phyloP scores from a whole-genome alignment of 768 basidiomycete genomes.

The Mycena filopes region DNA sequence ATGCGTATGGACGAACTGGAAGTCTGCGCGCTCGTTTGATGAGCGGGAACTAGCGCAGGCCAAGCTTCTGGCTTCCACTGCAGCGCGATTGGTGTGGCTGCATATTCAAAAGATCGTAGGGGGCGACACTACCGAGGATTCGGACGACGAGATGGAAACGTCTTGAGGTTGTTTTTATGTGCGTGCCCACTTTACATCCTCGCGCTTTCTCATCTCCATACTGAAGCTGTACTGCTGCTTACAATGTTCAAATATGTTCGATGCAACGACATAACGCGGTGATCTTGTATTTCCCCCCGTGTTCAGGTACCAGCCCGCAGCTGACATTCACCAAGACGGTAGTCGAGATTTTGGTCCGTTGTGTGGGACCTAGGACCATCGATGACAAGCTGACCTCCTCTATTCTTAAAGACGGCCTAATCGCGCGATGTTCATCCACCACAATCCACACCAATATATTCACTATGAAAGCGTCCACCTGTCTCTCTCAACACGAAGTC shows the following conservation, averaged over 20 bases:
- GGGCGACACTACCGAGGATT: constrained; percentile 16
- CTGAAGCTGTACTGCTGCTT: no score
- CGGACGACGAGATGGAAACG: constrained; percentile 24
- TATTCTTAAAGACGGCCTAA: no score
- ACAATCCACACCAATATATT: neutral
- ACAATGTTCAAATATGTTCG: no score
- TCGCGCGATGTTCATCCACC: no score
- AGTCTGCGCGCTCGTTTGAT: constrained; percentile 47
- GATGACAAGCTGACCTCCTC: no score
- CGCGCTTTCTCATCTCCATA: neutral
- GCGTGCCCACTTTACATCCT: neutral
- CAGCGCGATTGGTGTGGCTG: constrained; percentile 59
- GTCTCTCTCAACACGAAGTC: constrained; percentile 60
- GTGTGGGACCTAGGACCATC: no score
- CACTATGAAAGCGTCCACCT: neutral
- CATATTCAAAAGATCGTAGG: constrained; percentile 22
- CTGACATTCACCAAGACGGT: no score
- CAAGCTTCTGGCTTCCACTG: constrained; percentile 57
- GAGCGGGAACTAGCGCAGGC: constrained; percentile 56
- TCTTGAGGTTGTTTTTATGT: constrained; percentile 12
- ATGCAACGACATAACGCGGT: no score
- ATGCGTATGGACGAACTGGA: constrained; percentile 72
- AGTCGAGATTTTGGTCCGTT: no score
- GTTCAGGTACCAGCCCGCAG: no score
- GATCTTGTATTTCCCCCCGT: no score